Percentiles rank a stretch among this genome's conserved stretches.
phyloP scores from a whole-genome alignment of 2,329 filamentous ascomycete genomes.

The Mariannaea sp. region DNA sequence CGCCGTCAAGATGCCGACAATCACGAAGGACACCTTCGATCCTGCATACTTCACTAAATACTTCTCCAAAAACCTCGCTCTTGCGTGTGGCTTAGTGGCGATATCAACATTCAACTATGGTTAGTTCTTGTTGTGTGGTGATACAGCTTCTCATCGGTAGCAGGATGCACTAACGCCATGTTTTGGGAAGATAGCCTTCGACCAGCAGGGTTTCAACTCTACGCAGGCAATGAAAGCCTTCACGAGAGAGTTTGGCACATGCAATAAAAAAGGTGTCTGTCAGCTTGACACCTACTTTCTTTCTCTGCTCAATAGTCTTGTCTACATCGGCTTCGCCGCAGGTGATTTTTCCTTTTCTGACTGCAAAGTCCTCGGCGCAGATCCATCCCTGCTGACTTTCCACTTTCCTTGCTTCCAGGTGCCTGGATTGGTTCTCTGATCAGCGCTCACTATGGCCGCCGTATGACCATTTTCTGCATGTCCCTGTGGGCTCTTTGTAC shows the following conservation, averaged over 20 bases:
- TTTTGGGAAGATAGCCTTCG: background rate
- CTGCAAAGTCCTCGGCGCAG: too few relatives aligned
- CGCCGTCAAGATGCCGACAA: too few relatives aligned
- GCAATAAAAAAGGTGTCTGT: background rate
- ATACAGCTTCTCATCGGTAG: background rate
- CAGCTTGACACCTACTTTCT: background rate
- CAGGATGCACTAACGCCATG: too few relatives aligned
- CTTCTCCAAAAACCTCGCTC: too few relatives aligned
- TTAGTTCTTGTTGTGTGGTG: background rate
- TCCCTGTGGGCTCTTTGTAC: slow-evolving; percentile 40
- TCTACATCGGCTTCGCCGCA: slow-evolving; percentile 7
- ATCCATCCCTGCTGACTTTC: too few relatives aligned
- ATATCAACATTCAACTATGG: too few relatives aligned
- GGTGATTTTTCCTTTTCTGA: too few relatives aligned
- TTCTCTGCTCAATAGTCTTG: slow-evolving; percentile 6
- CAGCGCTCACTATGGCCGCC: slow-evolving; percentile 32
- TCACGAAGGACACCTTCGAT: too few relatives aligned
- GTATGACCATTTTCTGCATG: slow-evolving; percentile 44
- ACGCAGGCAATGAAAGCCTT: background rate
- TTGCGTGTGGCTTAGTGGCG: too few relatives aligned
- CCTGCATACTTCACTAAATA: too few relatives aligned
- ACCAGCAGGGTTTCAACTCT: background rate
- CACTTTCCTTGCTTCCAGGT: too few relatives aligned
- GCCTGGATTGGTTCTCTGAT: too few relatives aligned
- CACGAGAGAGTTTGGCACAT: background rate